Conservation (phyloP, 768 basidiomycete species). For the Trametopsis cervina region DNA sequence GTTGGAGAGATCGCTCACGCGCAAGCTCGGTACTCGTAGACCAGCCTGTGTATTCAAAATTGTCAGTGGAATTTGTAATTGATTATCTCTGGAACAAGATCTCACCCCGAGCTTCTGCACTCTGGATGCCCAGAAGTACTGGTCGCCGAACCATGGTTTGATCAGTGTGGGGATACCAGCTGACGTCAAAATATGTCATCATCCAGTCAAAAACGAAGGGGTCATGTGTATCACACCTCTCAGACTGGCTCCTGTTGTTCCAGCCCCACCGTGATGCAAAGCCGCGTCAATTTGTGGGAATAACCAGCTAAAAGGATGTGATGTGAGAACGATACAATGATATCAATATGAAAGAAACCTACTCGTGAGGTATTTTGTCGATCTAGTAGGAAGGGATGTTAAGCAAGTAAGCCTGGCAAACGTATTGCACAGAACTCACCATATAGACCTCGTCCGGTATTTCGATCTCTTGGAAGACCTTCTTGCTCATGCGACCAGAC, state of each 20-base stretch:
- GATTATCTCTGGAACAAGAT: not conserved
- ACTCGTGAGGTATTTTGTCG: slow-evolving; percentile 64
- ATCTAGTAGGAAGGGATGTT: slow-evolving; percentile 23
- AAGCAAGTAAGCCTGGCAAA: slow-evolving; percentile 13
- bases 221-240: slow-evolving; percentile 24
- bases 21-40: slow-evolving; percentile 40
- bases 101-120: slow-evolving; percentile 56
- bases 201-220: not conserved
- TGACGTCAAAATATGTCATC: not conserved
- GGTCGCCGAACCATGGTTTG: slow-evolving; percentile 67
- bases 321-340: not conserved
- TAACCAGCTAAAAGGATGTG: slow-evolving; percentile 34
- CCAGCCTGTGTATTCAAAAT: slow-evolving; percentile 33
- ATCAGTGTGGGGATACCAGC: slow-evolving; percentile 63
- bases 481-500: slow-evolving; percentile 48
- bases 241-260: slow-evolving; percentile 62
- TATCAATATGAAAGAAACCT: slow-evolving; percentile 10
- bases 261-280: slow-evolving; percentile 65
- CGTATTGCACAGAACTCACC: slow-evolving; percentile 17
- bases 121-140: slow-evolving; percentile 59
- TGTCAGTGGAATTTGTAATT: not conserved
- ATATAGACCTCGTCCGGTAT: slow-evolving; percentile 48
- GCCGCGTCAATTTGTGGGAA: slow-evolving; percentile 56
- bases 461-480: slow-evolving; percentile 32
- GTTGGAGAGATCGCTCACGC: slow-evolving; percentile 40